phyloP scores from a whole-genome alignment of 768 basidiomycete genomes.

The Rhodocollybia butyracea region DNA sequence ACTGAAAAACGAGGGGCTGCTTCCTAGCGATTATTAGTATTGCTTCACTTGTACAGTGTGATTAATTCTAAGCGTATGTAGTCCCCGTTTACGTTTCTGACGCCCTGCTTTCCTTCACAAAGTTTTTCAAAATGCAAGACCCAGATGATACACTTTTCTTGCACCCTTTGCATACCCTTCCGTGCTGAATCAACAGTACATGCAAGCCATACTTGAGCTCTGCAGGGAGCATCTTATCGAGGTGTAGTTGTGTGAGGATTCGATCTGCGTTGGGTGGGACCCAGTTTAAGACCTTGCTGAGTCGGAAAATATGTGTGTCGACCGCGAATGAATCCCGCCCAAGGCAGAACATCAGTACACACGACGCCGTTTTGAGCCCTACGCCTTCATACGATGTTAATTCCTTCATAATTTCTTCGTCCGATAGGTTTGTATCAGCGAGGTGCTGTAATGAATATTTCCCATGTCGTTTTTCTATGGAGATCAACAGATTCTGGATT shows the following conservation, averaged over 20 bases:
- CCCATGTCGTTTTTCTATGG: constrained; percentile 44
- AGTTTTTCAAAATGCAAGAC: constrained; percentile 28
- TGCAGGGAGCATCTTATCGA: constrained; percentile 47
- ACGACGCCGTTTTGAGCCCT: constrained; percentile 62
- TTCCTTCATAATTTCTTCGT: constrained; percentile 54
- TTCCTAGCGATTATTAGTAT: no score
- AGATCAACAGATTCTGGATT: constrained; percentile 45
- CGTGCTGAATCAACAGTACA: constrained; percentile 57
- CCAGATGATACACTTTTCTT: constrained; percentile 27
- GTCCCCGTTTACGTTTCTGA: no score
- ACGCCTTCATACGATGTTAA: constrained; percentile 56
- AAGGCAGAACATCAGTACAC: constrained; percentile 58
- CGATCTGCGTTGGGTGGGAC: constrained; percentile 45
- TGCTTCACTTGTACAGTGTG: no score
- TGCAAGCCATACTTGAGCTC: constrained; percentile 57
- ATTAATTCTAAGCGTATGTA: not conserved
- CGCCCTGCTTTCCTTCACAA: constrained; percentile 17
- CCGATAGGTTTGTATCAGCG: constrained; percentile 21
- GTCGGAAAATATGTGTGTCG: constrained; percentile 59
- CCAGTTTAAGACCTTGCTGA: constrained; percentile 51
- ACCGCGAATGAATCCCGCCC: constrained; percentile 62
- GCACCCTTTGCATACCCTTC: constrained; percentile 52
- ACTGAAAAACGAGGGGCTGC: constrained; percentile 5
- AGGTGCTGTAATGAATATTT: constrained; percentile 59
- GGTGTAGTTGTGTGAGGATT: constrained; percentile 52